Percentiles rank a stretch among this genome's conserved stretches.
phyloP scores from a whole-genome alignment of 2,329 filamentous ascomycete species.

The Colletotrichum higginsianum region DNA sequence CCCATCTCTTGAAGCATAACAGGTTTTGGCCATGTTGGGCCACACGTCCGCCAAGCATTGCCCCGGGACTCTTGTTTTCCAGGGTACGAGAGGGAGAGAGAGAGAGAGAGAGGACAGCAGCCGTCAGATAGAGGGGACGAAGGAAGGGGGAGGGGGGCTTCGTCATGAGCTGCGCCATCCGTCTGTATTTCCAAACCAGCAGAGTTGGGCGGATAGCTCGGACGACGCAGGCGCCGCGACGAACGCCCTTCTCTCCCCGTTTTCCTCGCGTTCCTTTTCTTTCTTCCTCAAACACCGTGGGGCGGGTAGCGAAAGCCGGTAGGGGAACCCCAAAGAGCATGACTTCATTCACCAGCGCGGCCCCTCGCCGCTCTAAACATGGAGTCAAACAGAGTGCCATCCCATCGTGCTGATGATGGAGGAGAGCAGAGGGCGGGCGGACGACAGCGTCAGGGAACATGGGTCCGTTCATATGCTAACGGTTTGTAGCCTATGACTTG shows the following conservation, averaged over 20 bases:
- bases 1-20: slow-evolving; percentile 37
- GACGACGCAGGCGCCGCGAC: slow-evolving; percentile 28
- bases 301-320: background rate
- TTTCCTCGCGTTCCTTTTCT: background rate
- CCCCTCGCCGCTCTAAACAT: slow-evolving; percentile 18
- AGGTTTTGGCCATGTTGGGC: slow-evolving; percentile 31
- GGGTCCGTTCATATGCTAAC: background rate
- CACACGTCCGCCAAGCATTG: slow-evolving; percentile 29
- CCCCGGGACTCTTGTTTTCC: slow-evolving; percentile 9
- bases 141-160: slow-evolving; percentile 1
- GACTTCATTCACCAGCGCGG: slow-evolving; percentile 6
- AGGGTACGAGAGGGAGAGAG: no score
- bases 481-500: background rate
- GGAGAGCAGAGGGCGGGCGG: background rate
- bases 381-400: slow-evolving; percentile 27
- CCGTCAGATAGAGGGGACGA: slow-evolving; percentile 1
- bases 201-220: slow-evolving; percentile 38
- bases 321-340: background rate
- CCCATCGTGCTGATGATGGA: slow-evolving; percentile 26
- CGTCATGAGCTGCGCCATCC: slow-evolving; percentile 38
- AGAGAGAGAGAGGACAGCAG: background rate
- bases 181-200: slow-evolving; percentile 38
- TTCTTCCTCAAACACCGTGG: background rate
- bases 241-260: slow-evolving; percentile 25
- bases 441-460: slow-evolving; percentile 7